phyloP scores from a whole-genome alignment of 768 basidiomycete species.

The Tylopilus sp. region DNA sequence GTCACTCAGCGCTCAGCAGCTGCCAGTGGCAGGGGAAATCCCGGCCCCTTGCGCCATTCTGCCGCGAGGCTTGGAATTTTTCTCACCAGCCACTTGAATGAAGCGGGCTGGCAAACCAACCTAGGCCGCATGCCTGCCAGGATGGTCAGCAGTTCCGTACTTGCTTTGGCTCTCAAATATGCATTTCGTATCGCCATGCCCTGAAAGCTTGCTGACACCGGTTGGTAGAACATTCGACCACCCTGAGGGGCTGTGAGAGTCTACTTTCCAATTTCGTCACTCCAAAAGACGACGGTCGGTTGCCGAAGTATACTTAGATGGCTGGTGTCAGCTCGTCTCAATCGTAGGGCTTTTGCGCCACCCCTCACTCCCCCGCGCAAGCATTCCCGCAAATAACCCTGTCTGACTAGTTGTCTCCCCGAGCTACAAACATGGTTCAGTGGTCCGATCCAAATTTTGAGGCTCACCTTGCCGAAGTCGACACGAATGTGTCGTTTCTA shows the following conservation, averaged over 20 bases:
- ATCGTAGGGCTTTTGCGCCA: background rate
- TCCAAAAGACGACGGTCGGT: background rate
- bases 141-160: background rate
- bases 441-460: slow-evolving; percentile 13
- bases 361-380: background rate
- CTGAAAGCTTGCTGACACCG: background rate
- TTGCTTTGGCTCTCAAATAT: background rate
- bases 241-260: slow-evolving; percentile 10
- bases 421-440: slow-evolving; percentile 16
- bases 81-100: background rate
- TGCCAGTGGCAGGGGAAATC: background rate
- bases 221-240: background rate
- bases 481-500: slow-evolving; percentile 14
- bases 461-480: background rate
- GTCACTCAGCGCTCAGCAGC: no score
- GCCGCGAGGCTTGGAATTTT: background rate
- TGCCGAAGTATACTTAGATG: background rate
- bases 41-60: background rate
- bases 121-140: no score
- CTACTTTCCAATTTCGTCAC: background rate
- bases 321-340: background rate
- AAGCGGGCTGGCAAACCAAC: background rate
- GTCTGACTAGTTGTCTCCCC: background rate
- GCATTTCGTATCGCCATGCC: background rate
- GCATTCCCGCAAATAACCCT: background rate